Evolutionary conservation across 208 protist genomes (phyloP), one percentile per base, ranked within the genome.

Genomic region (Lotmaria passim): DNA sequence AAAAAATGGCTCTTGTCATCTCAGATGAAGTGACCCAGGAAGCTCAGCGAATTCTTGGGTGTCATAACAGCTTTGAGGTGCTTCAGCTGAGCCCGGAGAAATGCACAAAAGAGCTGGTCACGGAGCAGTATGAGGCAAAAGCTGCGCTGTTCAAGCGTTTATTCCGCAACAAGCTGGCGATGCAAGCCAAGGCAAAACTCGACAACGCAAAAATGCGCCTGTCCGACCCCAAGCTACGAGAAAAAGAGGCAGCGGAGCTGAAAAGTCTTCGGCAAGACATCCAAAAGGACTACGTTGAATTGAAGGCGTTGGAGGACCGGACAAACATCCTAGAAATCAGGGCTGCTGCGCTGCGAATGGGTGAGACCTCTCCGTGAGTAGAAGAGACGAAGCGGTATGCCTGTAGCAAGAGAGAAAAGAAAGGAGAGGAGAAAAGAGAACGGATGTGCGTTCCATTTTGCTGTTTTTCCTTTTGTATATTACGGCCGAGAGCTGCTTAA

Each of bases 151-250:
- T 96, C 53, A 82, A 82, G 50, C 74, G 79, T 15, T 67, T 88
- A 17, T 89, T 94, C 65, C 79, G 87, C n/a, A 90, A 94, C 75
- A 85, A 85, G 44, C 44, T 82, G 15, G 91, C 86, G 15, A 87
- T 91, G 78, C 83, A 90, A 55, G 91, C 89, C 6, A 93, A 93
- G 48, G 78, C 83, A 8, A 78, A 81, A 47, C 73, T 96, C 2
- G 89, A 92, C 53, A 78, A 87, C 59, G 89, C 91, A 0, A 94
- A 94, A 64, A 86, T 91, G 73, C 66, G 82, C 15, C 69, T 96
- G 19, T 65, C 82, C 10, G 89, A 96, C 81, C 73, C 88, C 4
- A 76, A 56, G 33, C 67, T 94, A 50, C 79, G 79, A 5, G 74
- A 66, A 39, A 92, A 85, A 38, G 87, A 96, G 59, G 36, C 80